A percentile compares a stretch with the other conserved stretches of the same genome.
These are phyloP conservation scores for Mycena alexandri DNA, from an alignment of 768 basidiomycete species.

Conservation along the genomic window DNA sequence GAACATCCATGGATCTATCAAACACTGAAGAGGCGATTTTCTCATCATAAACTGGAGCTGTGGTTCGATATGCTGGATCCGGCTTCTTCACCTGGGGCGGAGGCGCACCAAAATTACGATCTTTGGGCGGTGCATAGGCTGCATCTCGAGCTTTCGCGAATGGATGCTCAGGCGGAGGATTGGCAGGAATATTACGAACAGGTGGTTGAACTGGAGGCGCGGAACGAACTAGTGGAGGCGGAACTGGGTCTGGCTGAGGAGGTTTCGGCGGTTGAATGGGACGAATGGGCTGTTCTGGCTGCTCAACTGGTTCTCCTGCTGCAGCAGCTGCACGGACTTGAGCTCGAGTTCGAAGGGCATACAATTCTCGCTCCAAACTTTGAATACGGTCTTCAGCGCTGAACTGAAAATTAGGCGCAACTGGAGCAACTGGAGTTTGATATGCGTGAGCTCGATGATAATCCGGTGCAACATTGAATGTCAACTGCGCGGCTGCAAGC, in stretches of 20 bases:
- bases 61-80: too few species aligned
- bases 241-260: not conserved
- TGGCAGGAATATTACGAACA: too few species aligned
- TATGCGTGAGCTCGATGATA: too few species aligned
- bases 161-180: not conserved
- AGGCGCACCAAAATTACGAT: constrained; percentile 32
- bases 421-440: too few species aligned
- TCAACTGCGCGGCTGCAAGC: too few species aligned
- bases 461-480: too few species aligned
- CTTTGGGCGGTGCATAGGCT: constrained; percentile 32
- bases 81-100: not conserved
- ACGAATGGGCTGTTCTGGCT: constrained; percentile 5
- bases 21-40: not conserved
- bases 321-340: constrained; percentile 2
- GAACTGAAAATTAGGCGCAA: not conserved
- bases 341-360: not conserved
- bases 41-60: too few species aligned
- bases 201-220: not conserved
- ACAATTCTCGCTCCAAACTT: not conserved
- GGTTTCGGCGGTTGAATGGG: not conserved
- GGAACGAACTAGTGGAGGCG: not conserved
- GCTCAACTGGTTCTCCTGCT: not conserved
- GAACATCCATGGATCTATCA: not conserved
- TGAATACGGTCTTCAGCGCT: not conserved
- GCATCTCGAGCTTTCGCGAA: constrained; percentile 13